Percentiles rank a stretch among this genome's conserved stretches.
These are phyloP conservation scores for Kockovaella imperatae DNA, from an alignment of 768 basidiomycete species.

Conservation along the genomic window DNA sequence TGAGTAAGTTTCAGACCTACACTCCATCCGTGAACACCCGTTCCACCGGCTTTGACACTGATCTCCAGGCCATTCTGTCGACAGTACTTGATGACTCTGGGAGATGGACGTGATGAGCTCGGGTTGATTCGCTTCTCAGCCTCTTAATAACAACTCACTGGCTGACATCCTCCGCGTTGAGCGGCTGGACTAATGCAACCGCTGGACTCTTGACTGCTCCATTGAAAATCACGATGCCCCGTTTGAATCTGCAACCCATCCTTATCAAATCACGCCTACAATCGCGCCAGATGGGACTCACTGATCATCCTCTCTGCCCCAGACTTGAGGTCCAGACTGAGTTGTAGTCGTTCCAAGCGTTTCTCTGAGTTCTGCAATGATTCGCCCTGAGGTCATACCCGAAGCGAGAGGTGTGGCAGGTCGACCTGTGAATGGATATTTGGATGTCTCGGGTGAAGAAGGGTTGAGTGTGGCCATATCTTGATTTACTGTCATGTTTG, in stretches of 20 bases:
- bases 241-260: slow-evolving; percentile 34
- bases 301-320: slow-evolving; percentile 13
- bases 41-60: slow-evolving; percentile 82
- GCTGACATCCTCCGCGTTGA: slow-evolving; percentile 75
- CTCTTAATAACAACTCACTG: slow-evolving; percentile 50
- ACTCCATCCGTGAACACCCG: slow-evolving; percentile 80
- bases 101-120: neutral
- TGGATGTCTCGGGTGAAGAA: no score
- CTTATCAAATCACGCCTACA: neutral
- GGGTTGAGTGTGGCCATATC: no score
- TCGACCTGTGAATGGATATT: neutral
- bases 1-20: slow-evolving; percentile 35
- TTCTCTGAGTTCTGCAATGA: neutral
- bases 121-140: neutral
- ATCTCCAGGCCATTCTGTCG: slow-evolving; percentile 60
- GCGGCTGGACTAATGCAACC: slow-evolving; percentile 61
- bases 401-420: neutral
- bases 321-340: slow-evolving; percentile 2
- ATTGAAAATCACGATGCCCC: slow-evolving; percentile 55
- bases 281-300: slow-evolving; percentile 3
- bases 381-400: neutral
- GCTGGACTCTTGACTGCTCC: slow-evolving; percentile 61
- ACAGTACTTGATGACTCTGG: slow-evolving; percentile 66
- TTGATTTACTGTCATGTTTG: no score
- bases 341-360: neutral